phyloP scores from a whole-genome alignment of 768 basidiomycete genomes.

The Kwoniella sp. region DNA sequence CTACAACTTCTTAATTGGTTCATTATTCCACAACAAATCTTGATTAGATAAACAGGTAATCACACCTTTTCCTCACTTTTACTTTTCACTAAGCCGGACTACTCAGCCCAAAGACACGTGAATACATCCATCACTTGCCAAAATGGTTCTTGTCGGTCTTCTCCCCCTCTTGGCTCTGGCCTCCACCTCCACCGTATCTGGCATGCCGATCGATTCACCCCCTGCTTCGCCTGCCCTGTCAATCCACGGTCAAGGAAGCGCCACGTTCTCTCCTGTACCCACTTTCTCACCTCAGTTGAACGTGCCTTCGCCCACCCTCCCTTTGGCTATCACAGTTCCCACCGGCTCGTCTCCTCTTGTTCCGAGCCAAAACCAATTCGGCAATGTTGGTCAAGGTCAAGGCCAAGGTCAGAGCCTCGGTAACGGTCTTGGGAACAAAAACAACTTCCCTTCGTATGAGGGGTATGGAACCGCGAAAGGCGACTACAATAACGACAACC shows the following conservation, averaged over 20 bases:
- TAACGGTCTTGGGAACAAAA: background rate
- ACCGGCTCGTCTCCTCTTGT: background rate
- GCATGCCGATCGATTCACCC: constrained; percentile 15
- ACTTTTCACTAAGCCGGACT: too few relatives aligned
- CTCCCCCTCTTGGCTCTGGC: constrained; percentile 21
- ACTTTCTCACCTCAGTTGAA: constrained; percentile 18
- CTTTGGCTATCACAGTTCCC: background rate
- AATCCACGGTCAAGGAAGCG: constrained; percentile 7
- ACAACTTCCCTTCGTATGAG: background rate
- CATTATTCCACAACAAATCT: too few relatives aligned
- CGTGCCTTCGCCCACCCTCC: constrained; percentile 14
- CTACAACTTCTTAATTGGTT: too few relatives aligned
- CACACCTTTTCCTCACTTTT: too few relatives aligned
- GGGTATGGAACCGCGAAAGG: background rate
- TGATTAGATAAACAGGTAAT: too few relatives aligned
- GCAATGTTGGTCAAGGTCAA: too few relatives aligned
- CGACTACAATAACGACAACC: background rate
- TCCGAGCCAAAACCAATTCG: background rate
- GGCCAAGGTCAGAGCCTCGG: background rate
- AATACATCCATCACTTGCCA: background rate
- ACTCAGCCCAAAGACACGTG: too few relatives aligned
- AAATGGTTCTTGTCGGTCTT: constrained; percentile 24
- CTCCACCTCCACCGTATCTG: constrained; percentile 8
- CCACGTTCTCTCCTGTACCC: constrained; percentile 18
- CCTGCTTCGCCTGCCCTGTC: constrained; percentile 17